phyloP scores from a whole-genome alignment of 768 basidiomycete species.

The Trametes punicea region DNA sequence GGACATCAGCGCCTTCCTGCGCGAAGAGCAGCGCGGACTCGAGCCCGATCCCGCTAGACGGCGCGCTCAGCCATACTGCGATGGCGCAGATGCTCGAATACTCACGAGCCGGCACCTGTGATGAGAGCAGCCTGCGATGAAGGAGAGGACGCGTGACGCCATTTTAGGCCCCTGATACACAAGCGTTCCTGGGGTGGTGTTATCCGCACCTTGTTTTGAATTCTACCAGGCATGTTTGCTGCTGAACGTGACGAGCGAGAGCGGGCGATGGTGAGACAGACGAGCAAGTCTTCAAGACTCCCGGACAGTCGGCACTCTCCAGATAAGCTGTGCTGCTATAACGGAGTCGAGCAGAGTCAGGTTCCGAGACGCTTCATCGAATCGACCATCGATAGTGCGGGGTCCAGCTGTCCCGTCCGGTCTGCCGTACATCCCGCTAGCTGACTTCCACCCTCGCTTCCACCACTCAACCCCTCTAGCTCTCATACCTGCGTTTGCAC shows the following conservation, averaged over 20 bases:
- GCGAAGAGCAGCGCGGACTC: constrained; percentile 96
- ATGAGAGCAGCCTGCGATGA: constrained; percentile 35
- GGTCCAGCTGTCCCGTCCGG: too few relatives aligned
- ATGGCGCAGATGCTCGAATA: background rate
- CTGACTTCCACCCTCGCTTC: background rate
- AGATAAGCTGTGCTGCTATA: background rate
- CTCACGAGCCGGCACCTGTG: constrained; percentile 53
- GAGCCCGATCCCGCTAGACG: constrained; percentile 85
- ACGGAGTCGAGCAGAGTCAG: background rate
- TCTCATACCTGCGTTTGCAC: too few relatives aligned
- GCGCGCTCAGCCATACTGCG: background rate
- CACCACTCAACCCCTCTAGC: background rate
- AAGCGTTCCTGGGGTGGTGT: background rate
- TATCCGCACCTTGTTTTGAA: constrained; percentile 32
- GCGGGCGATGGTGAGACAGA: background rate
- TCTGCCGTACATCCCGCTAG: background rate
- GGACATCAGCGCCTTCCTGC: constrained; percentile 86
- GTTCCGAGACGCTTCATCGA: background rate
- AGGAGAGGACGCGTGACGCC: background rate
- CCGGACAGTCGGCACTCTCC: background rate
- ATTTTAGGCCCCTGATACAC: background rate
- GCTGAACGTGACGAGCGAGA: background rate
- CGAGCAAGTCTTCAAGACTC: background rate
- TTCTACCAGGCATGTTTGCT: constrained; percentile 32
- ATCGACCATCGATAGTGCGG: background rate